phyloP scores from a whole-genome alignment of 176 grass and related monocot genomes.

The Zoysia japonica region DNA sequence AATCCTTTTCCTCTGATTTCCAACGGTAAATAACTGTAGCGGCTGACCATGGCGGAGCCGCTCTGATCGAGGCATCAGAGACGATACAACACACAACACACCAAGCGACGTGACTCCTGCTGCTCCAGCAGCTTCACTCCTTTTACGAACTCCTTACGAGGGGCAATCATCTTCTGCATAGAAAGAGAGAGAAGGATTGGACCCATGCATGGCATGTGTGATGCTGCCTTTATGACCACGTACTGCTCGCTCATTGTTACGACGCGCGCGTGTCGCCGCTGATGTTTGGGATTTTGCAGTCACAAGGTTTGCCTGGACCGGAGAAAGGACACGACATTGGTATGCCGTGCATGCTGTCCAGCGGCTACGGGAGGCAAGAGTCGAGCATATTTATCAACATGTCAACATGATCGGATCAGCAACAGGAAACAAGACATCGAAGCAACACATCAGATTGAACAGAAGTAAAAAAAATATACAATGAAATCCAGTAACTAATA shows the following conservation, averaged over 20 bases:
- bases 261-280: neutral
- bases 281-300: neutral
- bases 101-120: too few relatives aligned
- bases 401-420: neutral
- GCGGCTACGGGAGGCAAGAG: neutral
- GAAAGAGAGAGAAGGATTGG: neutral
- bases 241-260: neutral
- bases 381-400: neutral
- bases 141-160: too few relatives aligned
- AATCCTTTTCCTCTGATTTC: neutral
- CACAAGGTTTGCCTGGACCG: neutral
- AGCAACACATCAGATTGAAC: neutral
- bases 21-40: slow-evolving; percentile 10
- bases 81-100: neutral
- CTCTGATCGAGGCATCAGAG: neutral
- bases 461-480: neutral
- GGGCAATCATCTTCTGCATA: neutral
- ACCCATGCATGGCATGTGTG: neutral
- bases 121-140: too few relatives aligned
- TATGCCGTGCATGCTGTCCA: neutral
- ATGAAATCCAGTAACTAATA: neutral
- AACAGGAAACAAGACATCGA: neutral
- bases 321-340: neutral
- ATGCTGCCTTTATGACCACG: neutral
- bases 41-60: neutral